A percentile compares a stretch with the other conserved stretches of the same genome.
Evolutionary conservation across 257 asterid species (phyloP).

Genomic region (Plantago ovata): DNA sequence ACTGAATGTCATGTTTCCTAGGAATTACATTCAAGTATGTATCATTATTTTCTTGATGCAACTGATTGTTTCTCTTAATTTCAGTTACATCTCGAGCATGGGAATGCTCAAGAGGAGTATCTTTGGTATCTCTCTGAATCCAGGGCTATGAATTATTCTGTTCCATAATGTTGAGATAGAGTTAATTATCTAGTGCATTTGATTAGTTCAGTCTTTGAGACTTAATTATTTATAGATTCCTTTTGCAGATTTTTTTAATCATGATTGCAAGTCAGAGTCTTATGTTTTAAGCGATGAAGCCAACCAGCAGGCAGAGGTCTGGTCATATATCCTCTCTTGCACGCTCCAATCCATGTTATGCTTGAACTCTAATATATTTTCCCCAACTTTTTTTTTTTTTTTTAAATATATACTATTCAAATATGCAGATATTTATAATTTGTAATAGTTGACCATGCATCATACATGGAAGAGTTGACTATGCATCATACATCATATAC

Average conservation of each 20-base stretch:
- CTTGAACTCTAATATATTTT: background rate
- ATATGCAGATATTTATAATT: background rate
- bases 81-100: constrained; percentile 86
- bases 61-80: constrained; percentile 14
- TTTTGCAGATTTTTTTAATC: constrained; percentile 82
- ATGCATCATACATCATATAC: no score
- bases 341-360: background rate
- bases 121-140: constrained; percentile 38
- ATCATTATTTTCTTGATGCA: background rate
- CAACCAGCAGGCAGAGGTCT: constrained; percentile 51
- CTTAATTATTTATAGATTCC: constrained; percentile 49
- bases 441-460: background rate
- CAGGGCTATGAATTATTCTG: background rate
- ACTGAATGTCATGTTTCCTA: no score
- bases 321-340: constrained; percentile 7
- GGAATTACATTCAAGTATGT: background rate
- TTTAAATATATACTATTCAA: background rate
- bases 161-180: background rate
- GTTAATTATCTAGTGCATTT: background rate
- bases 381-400: no score
- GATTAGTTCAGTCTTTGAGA: background rate
- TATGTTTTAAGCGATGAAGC: constrained; percentile 49
- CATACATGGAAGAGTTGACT: background rate
- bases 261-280: constrained; percentile 56
- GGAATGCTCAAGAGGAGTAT: constrained; percentile 72